Percentiles rank a stretch among this genome's conserved stretches.
Conservation (phyloP, 2,329 filamentous ascomycete genomes). For the Chaetomium sp. region DNA sequence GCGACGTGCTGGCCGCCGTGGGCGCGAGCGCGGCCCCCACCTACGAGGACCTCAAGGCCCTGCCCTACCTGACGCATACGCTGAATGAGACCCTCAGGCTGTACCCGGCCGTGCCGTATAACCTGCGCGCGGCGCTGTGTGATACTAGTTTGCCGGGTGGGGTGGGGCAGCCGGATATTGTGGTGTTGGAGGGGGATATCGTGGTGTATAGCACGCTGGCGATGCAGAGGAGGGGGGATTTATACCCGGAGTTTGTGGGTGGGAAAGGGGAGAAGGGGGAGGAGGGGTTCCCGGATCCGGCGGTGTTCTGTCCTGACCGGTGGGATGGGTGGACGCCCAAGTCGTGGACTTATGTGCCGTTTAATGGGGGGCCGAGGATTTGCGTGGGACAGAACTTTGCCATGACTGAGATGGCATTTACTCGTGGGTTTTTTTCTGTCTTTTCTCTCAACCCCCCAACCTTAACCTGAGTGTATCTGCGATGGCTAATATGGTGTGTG, state of each 20-base stretch:
- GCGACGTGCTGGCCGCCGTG: slow-evolving; percentile 40
- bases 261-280: slow-evolving; percentile 14
- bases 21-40: slow-evolving; percentile 43
- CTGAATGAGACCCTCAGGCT: slow-evolving; percentile 43
- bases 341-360: slow-evolving; percentile 43
- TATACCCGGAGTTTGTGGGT: slow-evolving; percentile 33
- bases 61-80: slow-evolving; percentile 54
- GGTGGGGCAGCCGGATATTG: slow-evolving; percentile 34
- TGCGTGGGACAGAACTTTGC: slow-evolving; percentile 64
- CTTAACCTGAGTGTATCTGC: no score
- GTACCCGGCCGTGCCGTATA: slow-evolving; percentile 38
- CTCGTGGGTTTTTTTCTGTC: slow-evolving; percentile 39
- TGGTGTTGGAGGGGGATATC: slow-evolving; percentile 33
- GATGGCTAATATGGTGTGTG: no score
- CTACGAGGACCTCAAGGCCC: slow-evolving; percentile 51
- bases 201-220: slow-evolving; percentile 35
- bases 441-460: not conserved
- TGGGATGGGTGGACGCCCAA: slow-evolving; percentile 38
- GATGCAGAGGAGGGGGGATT: slow-evolving; percentile 39
- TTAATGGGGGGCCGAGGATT: slow-evolving; percentile 46
- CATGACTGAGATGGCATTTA: slow-evolving; percentile 58
- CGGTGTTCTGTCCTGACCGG: slow-evolving; percentile 38
- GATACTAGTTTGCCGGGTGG: slow-evolving; percentile 34
- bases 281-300: slow-evolving; percentile 35
- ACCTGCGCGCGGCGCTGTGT: slow-evolving; percentile 35